phyloP scores from a whole-genome alignment of 306 rosid species.

The Prunus padus region DNA sequence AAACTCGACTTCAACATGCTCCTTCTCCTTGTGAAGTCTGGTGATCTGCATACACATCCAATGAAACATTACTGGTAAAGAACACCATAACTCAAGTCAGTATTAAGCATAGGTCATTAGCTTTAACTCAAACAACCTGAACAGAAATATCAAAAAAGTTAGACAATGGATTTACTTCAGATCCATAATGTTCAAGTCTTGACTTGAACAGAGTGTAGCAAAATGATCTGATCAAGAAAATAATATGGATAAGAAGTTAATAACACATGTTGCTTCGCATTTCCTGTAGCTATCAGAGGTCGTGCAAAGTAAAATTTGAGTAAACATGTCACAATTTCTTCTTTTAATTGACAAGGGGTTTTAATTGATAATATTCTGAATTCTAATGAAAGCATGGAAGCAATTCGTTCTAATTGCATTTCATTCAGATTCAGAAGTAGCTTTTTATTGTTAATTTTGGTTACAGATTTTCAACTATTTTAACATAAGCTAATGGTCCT shows the following conservation, averaged over 20 bases:
- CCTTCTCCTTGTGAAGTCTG: slow-evolving; percentile 78
- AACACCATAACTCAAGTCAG: neutral
- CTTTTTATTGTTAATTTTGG: too few species aligned
- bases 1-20: slow-evolving; percentile 92
- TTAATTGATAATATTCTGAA: too few species aligned
- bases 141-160: neutral
- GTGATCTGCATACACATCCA: slow-evolving; percentile 51
- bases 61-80: slow-evolving; percentile 6
- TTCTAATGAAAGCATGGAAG: too few species aligned
- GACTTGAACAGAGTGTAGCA: neutral
- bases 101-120: neutral
- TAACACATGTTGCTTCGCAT: neutral
- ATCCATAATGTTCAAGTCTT: neutral
- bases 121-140: neutral
- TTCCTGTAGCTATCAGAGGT: too few species aligned
- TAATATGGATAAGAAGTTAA: neutral
- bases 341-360: too few species aligned
- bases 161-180: neutral
- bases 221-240: neutral
- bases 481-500: slow-evolving; percentile 19
- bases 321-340: too few species aligned
- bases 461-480: slow-evolving; percentile 9
- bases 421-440: too few species aligned
- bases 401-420: too few species aligned
- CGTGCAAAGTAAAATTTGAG: too few species aligned